phyloP scores from a whole-genome alignment of 768 basidiomycete species.

The Serendipita vermifera region DNA sequence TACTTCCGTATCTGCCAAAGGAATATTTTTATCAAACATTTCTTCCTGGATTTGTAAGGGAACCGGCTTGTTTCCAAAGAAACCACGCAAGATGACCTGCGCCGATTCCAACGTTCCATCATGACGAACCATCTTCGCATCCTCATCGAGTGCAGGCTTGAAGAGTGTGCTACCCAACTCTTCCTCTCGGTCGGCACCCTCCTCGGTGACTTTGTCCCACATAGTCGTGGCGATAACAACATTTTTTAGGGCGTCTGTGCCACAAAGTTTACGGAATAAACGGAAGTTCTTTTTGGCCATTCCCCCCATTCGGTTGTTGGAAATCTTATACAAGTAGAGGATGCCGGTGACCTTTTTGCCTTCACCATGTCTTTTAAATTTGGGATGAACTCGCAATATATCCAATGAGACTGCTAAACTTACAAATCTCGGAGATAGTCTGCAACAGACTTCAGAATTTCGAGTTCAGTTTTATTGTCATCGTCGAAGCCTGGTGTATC shows the following conservation, averaged over 20 bases:
- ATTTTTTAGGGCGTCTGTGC: slow-evolving; percentile 35
- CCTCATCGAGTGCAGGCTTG: slow-evolving; percentile 21
- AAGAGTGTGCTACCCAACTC: slow-evolving; percentile 29
- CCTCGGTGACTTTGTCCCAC: slow-evolving; percentile 34
- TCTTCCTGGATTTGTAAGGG: too few relatives aligned
- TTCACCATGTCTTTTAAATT: too few relatives aligned
- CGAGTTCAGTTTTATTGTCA: slow-evolving; percentile 17
- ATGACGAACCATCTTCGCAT: slow-evolving; percentile 35
- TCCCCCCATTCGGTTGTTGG: slow-evolving; percentile 28
- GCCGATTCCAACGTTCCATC: slow-evolving; percentile 30
- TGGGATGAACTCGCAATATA: too few relatives aligned
- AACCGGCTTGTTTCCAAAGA: slow-evolving; percentile 32
- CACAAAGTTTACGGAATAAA: slow-evolving; percentile 42
- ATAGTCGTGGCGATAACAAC: slow-evolving; percentile 43
- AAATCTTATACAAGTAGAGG: slow-evolving; percentile 30
- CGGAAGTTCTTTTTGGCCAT: slow-evolving; percentile 32
- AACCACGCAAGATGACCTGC: slow-evolving; percentile 29
- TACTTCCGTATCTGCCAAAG: slow-evolving; percentile 40
- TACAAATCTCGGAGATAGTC: neutral
- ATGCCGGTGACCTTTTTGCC: slow-evolving; percentile 24
- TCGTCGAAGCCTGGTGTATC: slow-evolving; percentile 22
- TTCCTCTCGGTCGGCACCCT: slow-evolving; percentile 28
- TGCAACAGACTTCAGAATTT: slow-evolving; percentile 18
- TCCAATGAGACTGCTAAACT: slow-evolving; percentile 13
- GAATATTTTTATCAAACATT: slow-evolving; percentile 36